Evolutionary conservation across 2,329 filamentous ascomycete species (phyloP).

Genomic region (Zymoseptoria crescenta): DNA sequence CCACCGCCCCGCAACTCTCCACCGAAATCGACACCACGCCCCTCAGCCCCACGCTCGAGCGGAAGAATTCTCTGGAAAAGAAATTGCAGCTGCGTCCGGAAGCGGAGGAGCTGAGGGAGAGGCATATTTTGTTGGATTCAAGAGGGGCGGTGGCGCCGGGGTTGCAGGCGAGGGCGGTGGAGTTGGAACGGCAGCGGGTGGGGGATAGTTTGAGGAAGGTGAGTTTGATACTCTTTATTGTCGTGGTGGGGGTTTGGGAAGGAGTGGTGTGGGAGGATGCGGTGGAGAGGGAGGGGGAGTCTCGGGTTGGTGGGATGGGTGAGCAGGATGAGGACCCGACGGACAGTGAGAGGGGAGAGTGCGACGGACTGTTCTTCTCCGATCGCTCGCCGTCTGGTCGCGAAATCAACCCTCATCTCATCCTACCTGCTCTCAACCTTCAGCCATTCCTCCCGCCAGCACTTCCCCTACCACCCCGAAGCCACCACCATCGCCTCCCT

Average conservation of each 20-base stretch:
- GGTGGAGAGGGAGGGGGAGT: no score
- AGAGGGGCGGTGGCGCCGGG: constrained; percentile 61
- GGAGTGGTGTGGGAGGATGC: no score
- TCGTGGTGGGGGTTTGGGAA: background rate
- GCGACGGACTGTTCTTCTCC: no score
- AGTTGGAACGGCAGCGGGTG: constrained; percentile 53
- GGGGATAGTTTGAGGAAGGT: constrained; percentile 56
- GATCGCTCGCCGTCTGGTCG: no score
- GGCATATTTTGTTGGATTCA: constrained; percentile 60
- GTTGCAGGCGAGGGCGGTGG: constrained; percentile 53
- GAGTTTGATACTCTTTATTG: constrained; percentile 1
- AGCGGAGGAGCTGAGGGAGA: constrained; percentile 49
- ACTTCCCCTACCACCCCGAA: no score
- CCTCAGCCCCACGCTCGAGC: constrained; percentile 7
- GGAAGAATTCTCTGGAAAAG: constrained; percentile 16
- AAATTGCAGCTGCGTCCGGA: constrained; percentile 41
- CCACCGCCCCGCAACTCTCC: background rate
- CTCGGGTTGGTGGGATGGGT: no score
- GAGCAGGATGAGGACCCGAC: no score
- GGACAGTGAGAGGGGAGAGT: no score
- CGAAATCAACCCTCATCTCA: no score
- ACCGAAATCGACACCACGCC: constrained; percentile 13
- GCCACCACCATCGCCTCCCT: no score
- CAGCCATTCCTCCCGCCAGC: no score
- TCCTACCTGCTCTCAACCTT: no score